A percentile compares a stretch with the other conserved stretches of the same genome.
Conservation (phyloP, 108 stramenopile species). For the Hondaea fermentalgiana region DNA sequence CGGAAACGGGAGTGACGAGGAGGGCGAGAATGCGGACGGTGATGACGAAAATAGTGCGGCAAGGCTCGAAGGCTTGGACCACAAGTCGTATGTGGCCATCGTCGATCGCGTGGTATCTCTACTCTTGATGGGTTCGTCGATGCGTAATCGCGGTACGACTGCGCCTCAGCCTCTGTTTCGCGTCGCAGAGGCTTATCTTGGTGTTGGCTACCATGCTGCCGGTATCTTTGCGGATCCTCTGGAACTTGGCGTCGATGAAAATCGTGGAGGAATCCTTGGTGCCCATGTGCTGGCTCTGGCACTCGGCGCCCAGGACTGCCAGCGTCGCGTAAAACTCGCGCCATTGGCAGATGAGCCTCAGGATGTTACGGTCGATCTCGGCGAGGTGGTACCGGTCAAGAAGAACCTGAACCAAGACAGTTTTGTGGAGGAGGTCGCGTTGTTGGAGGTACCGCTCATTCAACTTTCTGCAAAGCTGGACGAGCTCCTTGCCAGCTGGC, state of each 20-base stretch:
- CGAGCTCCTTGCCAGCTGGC: slow-evolving; percentile 73
- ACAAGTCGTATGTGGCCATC: background rate
- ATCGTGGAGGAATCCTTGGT: background rate
- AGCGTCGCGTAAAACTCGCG: background rate
- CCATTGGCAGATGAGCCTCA: background rate
- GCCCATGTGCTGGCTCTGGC: background rate
- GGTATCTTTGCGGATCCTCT: background rate
- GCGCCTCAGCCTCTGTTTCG: too few relatives aligned
- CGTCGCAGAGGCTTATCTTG: background rate
- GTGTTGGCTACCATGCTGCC: background rate
- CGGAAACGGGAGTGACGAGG: background rate
- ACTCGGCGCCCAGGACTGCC: background rate
- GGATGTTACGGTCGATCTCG: background rate
- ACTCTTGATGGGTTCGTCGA: too few relatives aligned
- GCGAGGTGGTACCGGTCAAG: background rate
- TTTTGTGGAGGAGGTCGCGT: background rate
- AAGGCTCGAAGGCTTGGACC: background rate
- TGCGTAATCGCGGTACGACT: too few relatives aligned
- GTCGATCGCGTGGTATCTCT: background rate
- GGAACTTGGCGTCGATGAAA: background rate
- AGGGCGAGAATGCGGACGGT: background rate
- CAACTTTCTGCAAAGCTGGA: slow-evolving; percentile 54
- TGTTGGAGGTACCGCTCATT: slow-evolving; percentile 30
- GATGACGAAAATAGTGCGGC: background rate
- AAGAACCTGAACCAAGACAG: background rate